Percentiles rank a stretch among this genome's conserved stretches.
Evolutionary conservation across 129 eudicot genomes (phyloP).

Genomic region (Heracleum sosnowskyi): DNA sequence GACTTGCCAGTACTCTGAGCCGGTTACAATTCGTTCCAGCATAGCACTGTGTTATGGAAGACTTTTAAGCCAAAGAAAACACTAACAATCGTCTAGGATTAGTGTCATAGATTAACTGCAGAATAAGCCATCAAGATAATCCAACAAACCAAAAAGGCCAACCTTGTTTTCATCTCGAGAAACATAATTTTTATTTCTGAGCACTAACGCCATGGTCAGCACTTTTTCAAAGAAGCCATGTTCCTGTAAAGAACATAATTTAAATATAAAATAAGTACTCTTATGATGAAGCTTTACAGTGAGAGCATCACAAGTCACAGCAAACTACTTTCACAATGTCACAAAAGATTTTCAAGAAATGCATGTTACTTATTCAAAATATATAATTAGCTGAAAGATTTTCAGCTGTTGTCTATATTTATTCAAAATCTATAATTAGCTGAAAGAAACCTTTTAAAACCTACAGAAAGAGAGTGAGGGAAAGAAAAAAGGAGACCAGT

Average conservation of each 20-base stretch:
- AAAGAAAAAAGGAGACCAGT: neutral
- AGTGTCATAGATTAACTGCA: neutral
- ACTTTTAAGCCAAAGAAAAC: neutral
- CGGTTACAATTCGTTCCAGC: neutral
- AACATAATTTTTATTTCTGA: constrained; percentile 31
- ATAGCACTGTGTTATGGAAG: neutral
- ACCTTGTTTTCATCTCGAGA: constrained; percentile 44
- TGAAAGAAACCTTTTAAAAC: neutral
- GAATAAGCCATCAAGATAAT: constrained; percentile 4
- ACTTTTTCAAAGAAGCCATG: constrained; percentile 45
- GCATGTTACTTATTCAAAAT: neutral
- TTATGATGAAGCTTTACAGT: neutral
- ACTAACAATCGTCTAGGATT: neutral
- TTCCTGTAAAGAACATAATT: constrained; percentile 39
- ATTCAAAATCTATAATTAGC: neutral
- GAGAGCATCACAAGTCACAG: neutral
- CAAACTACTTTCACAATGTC: neutral
- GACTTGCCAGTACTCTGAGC: neutral
- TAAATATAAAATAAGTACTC: constrained; percentile 1
- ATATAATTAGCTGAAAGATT: neutral
- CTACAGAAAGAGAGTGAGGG: neutral
- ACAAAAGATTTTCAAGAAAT: neutral
- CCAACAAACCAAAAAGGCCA: constrained; percentile 13
- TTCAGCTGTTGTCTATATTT: neutral
- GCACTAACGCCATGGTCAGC: constrained; percentile 44